Conservation (phyloP, 495 filamentous ascomycete genomes). For the Penicillium silybi region DNA sequence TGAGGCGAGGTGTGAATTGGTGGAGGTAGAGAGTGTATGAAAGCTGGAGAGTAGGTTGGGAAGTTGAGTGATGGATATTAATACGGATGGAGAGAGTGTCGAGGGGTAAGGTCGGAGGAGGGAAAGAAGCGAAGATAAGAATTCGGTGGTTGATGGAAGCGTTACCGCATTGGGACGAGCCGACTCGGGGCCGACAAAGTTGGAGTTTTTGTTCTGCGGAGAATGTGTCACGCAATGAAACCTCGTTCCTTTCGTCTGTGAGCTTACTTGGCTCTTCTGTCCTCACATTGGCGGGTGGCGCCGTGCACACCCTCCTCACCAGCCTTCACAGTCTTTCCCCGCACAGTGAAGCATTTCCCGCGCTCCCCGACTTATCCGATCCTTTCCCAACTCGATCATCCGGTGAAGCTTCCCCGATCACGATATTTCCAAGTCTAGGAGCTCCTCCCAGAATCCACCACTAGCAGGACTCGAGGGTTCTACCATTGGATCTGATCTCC, state of each 20-base stretch:
- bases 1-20: conserved; percentile 9
- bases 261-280: neutral
- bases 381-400: conserved; percentile 24
- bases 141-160: conserved; percentile 3
- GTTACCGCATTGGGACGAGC: conserved; percentile 19
- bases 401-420: conserved; percentile 28
- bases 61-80: neutral
- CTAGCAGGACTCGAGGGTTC: neutral
- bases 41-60: neutral
- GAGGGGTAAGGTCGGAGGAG: conserved; percentile 6
- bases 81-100: neutral
- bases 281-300: conserved; percentile 14
- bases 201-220: neutral
- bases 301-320: neutral
- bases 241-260: neutral
- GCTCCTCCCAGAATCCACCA: conserved; percentile 1
- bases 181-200: conserved; percentile 13
- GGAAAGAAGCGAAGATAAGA: conserved; percentile 19
- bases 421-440: conserved; percentile 3
- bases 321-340: conserved; percentile 8
- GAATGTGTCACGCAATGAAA: neutral
- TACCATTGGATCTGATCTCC: conserved; percentile 4
- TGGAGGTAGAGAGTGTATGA: conserved; percentile 4
- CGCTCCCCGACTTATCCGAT: conserved; percentile 17
- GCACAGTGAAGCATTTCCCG: conserved; percentile 10